Conservation (phyloP, 257 asterid species). For the Linderniella brevidens region DNA sequence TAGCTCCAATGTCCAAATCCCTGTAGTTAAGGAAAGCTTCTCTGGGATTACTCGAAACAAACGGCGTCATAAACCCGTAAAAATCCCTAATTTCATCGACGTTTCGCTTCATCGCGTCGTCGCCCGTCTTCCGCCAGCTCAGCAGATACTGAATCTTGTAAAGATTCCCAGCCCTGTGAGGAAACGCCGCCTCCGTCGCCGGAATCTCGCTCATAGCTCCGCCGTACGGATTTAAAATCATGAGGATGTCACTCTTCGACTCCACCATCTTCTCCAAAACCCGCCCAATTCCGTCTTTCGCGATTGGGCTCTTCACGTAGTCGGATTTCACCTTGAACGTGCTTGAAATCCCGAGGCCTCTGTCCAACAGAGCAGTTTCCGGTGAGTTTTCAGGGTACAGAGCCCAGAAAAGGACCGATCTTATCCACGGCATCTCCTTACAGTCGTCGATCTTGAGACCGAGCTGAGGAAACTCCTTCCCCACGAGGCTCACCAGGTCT, state of each 20-base stretch:
- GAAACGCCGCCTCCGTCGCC: slow-evolving; percentile 17
- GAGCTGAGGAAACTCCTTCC: slow-evolving; percentile 14
- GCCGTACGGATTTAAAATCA: slow-evolving; percentile 24
- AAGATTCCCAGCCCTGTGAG: slow-evolving; percentile 22
- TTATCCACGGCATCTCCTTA: slow-evolving; percentile 22
- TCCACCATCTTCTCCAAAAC: slow-evolving; percentile 13
- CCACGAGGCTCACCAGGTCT: slow-evolving; percentile 3
- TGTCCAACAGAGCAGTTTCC: slow-evolving; percentile 7
- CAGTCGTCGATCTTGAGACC: slow-evolving; percentile 18
- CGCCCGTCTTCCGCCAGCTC: slow-evolving; percentile 18
- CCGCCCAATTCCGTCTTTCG: slow-evolving; percentile 9
- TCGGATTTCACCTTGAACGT: slow-evolving; percentile 22
- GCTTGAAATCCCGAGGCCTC: neutral
- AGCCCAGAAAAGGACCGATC: slow-evolving; percentile 20
- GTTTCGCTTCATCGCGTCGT: slow-evolving; percentile 11
- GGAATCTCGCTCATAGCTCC: slow-evolving; percentile 18
- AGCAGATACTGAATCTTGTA: slow-evolving; percentile 24
- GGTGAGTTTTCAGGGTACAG: slow-evolving; percentile 8
- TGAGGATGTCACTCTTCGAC: slow-evolving; percentile 8
- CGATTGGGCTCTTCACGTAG: slow-evolving; percentile 15
- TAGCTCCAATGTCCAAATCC: slow-evolving; percentile 25
- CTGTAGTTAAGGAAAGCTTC: slow-evolving; percentile 25
- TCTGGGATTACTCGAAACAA: slow-evolving; percentile 23
- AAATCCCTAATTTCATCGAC: slow-evolving; percentile 9
- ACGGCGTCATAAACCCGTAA: slow-evolving; percentile 20